Percentiles rank a stretch among this genome's conserved stretches.
phyloP scores from a whole-genome alignment of 495 filamentous ascomycete genomes.

The Melanomma pulvis-pyrius region DNA sequence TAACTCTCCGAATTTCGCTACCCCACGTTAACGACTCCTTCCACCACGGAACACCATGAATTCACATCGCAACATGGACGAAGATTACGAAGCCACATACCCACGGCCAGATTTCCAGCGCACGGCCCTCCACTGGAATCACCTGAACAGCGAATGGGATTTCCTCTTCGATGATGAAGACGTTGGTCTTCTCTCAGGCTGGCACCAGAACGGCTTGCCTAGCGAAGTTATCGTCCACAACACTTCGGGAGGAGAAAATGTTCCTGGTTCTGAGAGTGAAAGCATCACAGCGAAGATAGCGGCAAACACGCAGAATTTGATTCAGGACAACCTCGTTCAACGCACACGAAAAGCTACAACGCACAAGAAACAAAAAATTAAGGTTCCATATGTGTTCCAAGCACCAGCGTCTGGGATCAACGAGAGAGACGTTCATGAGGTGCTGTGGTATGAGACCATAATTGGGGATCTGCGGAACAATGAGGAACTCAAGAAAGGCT shows the following conservation, averaged over 20 bases:
- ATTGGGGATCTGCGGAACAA: conserved; percentile 52
- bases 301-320: conserved; percentile 4
- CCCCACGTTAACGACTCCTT: too few relatives aligned
- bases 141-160: conserved; percentile 59
- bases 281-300: conserved; percentile 18
- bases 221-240: background rate
- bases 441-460: conserved; percentile 61
- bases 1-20: too few relatives aligned
- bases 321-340: conserved; percentile 21
- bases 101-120: conserved; percentile 60
- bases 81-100: conserved; percentile 11
- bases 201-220: conserved; percentile 37
- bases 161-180: conserved; percentile 63
- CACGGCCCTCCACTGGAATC: conserved; percentile 53
- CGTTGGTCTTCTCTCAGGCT: conserved; percentile 46
- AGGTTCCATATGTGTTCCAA: conserved; percentile 64
- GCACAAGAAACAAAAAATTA: conserved; percentile 49
- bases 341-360: conserved; percentile 13
- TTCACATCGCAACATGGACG: background rate
- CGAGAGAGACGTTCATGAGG: conserved; percentile 59
- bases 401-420: conserved; percentile 58
- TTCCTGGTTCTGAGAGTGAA: background rate
- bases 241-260: background rate
- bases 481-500: conserved; percentile 25
- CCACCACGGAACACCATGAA: too few relatives aligned